Base-by-base conservation (phyloP, 768 basidiomycete species). In the Boletus huronensis region DNA sequence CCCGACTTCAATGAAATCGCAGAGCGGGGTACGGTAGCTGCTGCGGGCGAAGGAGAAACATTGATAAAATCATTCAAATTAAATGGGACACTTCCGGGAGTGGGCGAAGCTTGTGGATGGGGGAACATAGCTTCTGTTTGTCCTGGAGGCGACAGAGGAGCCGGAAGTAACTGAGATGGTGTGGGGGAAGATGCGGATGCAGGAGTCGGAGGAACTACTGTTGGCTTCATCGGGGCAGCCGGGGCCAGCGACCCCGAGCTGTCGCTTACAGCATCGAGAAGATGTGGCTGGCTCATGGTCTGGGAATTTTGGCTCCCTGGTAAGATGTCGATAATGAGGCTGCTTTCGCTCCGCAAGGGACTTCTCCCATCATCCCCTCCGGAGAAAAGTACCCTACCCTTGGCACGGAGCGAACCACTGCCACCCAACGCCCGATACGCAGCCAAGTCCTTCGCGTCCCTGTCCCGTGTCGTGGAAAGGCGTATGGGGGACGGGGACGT, bases 401-500 rank as follows among this genome's bases (percentile, higher is more conserved):
- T 83, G 34, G 81, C 73, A 42, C 82, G 80, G 51, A 85, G 74
- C 8, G 68, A 70, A 25, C 67, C 68, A 19, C 64, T 68, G 26
- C 79, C 79, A 45, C 80, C 77, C 19, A 89, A 73, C 16, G 79
- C 75, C 41, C 84, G 77, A 63, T 77, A 86, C 17, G 84, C 79
- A 6, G 78, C 76, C 32, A 76, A 58, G 60, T 88, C 85, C 58
- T 75, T 79, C 6, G 75, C 63, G 39, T 83, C 81, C 28, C 55
- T 64, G 25, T 71, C 67, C 35, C 74, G 70, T 34, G 79, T 81
- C 40, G 77, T 78, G 16, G 77, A 70, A 21, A 80, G 79, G 38
- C 89, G 82, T 19, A 78, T 88, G 9, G 90, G 90, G 0, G 89
- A 91, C 0, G 90, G 90, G 1, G 88, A 91, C 6, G 90, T 91